These are phyloP conservation scores for Polyplosphaeria fusca DNA, from an alignment of 495 filamentous ascomycete species.

Conservation along the genomic window DNA sequence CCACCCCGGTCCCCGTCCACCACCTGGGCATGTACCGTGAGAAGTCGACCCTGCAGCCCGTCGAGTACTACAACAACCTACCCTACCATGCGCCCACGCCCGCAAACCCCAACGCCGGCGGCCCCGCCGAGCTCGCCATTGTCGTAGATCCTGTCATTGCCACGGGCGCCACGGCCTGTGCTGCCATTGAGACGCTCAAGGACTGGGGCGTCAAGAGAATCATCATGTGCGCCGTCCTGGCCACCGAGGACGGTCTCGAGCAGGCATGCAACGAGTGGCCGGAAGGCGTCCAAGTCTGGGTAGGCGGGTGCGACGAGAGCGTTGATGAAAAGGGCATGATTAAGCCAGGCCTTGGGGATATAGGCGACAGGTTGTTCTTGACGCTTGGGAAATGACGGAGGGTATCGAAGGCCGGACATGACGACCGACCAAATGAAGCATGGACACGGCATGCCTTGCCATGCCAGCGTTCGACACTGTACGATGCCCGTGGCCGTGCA, in stretches of 20 bases:
- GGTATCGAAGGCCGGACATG: no score
- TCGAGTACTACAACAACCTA: conserved; percentile 99
- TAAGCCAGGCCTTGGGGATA: conserved; percentile 84
- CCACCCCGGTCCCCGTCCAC: conserved; percentile 75
- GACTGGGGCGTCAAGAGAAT: conserved; percentile 89
- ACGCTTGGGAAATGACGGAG: conserved; percentile 88
- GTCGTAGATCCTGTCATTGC: conserved; percentile 91
- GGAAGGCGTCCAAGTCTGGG: conserved; percentile 74
- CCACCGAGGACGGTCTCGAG: conserved; percentile 60
- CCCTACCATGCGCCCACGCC: conserved; percentile 60
- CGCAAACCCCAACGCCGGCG: conserved; percentile 40
- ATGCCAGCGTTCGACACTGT: no score
- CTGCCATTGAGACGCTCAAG: conserved; percentile 80
- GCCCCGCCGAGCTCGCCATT: conserved; percentile 63
- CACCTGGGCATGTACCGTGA: conserved; percentile 94
- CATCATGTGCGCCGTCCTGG: conserved; percentile 73
- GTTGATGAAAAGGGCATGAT: conserved; percentile 81
- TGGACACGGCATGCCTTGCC: no score
- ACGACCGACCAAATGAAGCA: no score
- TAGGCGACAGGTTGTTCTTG: conserved; percentile 88
- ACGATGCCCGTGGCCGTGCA: no score
- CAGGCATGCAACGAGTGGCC: conserved; percentile 70
- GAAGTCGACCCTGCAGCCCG: conserved; percentile 74
- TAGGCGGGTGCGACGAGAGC: conserved; percentile 72
- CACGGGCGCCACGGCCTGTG: conserved; percentile 83